Evolutionary conservation across 345 rosid species (phyloP), one percentile per base, ranked within the genome.

Genomic region (Diplotaxis tenuifolia): DNA sequence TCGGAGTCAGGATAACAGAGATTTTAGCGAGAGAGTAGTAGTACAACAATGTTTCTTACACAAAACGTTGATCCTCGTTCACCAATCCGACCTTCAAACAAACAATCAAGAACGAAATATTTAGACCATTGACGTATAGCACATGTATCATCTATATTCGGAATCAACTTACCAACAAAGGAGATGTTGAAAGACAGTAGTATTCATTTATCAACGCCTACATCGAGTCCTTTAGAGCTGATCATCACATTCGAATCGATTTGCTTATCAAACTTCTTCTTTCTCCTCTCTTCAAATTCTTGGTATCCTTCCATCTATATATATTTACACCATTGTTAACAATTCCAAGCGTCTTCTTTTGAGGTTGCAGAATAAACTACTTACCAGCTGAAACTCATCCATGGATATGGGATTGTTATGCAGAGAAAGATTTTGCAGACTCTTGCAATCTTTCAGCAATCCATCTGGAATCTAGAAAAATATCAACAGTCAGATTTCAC

Each of bases 201-300:
- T 47, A 1, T 0, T 77, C 73, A 77, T 67, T 77, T 77, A 79
- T 94, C 98, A 67, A 94, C 87, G 56, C 98, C 98, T 73, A 87
- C 93, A 40, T 94, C 98, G n/a, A 94, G 94, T 79, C 89, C 97
- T 81, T 85, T 88, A 2, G 98, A 94, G 79, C 95, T 66, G 28
- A 94, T 91, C 97, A 94, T 91, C 85, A 94, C 95, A 63, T 94
- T 94, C 1, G 95, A 88, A 81, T 94, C 98, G 16, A 94, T 91
- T 73, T 91, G 98, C 82, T 94, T 91, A 84, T 94, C 98, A 53
- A 89, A 91, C 75, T 94, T 94, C 85, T 80, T 89, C 85, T 85
- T 94, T 78, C 98, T 88, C 86, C 97, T 86, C 53, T 83, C 87
- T 84, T 94, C 97, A 72, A 91, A 94, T 67, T 91, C 97, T 54